Evolutionary conservation across 257 asterid species (phyloP).

Genomic region (Petunia secreta): DNA sequence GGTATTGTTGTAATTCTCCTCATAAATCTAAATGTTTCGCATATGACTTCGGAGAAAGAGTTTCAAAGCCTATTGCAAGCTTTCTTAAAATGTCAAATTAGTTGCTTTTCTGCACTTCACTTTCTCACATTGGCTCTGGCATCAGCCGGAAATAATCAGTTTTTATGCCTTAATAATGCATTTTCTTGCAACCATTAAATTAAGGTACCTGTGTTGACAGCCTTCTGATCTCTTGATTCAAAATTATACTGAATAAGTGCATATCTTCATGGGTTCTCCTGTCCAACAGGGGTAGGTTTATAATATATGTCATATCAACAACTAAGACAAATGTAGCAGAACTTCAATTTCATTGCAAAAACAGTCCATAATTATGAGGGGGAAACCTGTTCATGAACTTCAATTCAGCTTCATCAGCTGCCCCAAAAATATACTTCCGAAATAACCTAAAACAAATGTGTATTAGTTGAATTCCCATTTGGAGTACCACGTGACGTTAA

Average conservation of each 20-base stretch:
- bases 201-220: conserved; percentile 79
- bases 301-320: neutral
- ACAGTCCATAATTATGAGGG: neutral
- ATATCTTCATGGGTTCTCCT: conserved; percentile 91
- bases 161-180: neutral
- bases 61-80: neutral
- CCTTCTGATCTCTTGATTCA: conserved; percentile 91
- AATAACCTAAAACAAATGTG: conserved; percentile 54
- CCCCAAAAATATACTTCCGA: conserved; percentile 93
- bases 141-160: neutral
- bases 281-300: conserved; percentile 23
- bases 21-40: neutral
- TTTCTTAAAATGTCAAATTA: neutral
- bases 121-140: neutral
- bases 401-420: conserved; percentile 96
- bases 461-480: neutral
- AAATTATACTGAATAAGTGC: conserved; percentile 66
- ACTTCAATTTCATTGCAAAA: neutral
- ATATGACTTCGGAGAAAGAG: neutral
- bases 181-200: neutral
- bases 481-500: neutral
- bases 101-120: neutral
- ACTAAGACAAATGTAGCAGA: neutral
- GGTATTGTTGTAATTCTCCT: neutral
- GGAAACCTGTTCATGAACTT: conserved; percentile 86